Evolutionary conservation across 148 eudicot genomes (phyloP).

Genomic region (Camellia japonica): DNA sequence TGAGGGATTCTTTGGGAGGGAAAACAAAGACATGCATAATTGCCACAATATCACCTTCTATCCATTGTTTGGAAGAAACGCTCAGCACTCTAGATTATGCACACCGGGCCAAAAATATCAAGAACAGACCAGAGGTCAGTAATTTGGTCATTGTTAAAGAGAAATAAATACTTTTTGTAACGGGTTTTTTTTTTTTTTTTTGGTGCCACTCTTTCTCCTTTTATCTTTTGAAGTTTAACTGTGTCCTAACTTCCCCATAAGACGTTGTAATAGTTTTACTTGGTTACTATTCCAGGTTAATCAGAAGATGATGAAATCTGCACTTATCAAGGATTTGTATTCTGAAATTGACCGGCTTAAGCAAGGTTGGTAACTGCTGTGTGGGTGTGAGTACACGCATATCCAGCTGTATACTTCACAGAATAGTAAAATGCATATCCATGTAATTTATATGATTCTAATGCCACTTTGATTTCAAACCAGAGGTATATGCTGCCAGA

Average conservation of each 20-base stretch:
- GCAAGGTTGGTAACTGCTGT: slow-evolving; percentile 55
- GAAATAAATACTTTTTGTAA: neutral
- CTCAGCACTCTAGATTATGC: slow-evolving; percentile 98
- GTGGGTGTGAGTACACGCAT: neutral
- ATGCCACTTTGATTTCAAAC: slow-evolving; percentile 17
- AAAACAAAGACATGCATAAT: slow-evolving; percentile 98
- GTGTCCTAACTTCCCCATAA: neutral
- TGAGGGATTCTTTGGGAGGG: slow-evolving; percentile 98
- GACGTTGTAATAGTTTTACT: neutral
- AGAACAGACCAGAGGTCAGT: slow-evolving; percentile 95
- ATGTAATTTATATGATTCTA: neutral
- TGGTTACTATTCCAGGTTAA: slow-evolving; percentile 58
- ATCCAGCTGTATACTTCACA: neutral
- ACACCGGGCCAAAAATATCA: slow-evolving; percentile 97
- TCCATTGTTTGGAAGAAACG: slow-evolving; percentile 88
- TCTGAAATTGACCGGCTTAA: slow-evolving; percentile 91
- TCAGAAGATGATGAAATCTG: slow-evolving; percentile 98
- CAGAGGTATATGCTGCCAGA: slow-evolving; percentile 97
- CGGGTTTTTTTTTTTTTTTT: neutral
- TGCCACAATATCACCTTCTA: slow-evolving; percentile 92
- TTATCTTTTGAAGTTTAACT: neutral
- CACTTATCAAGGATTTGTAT: slow-evolving; percentile 89
- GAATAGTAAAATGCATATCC: neutral
- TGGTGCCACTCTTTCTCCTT: too few relatives aligned
- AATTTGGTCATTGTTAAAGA: slow-evolving; percentile 15